Evolutionary conservation across 768 basidiomycete genomes (phyloP).

Genomic region (Sporobolomyces roseus): DNA sequence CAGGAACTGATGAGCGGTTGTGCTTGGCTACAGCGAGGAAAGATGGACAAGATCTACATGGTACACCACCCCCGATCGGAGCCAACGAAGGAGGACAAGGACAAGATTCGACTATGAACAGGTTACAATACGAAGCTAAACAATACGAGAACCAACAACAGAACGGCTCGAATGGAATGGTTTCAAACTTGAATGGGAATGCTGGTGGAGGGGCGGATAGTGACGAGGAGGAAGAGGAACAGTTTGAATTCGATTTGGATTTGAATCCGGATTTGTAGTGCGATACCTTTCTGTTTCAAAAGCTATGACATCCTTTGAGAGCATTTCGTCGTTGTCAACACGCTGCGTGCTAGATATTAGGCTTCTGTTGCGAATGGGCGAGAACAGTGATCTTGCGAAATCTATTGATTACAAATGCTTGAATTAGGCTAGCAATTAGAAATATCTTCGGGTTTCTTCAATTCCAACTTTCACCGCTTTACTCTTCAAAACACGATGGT

Average conservation of each 20-base stretch:
- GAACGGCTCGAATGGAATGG: background rate
- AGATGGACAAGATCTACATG: background rate
- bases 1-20: background rate
- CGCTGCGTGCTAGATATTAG: too few relatives aligned
- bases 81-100: background rate
- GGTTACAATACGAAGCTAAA: constrained; percentile 29
- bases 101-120: constrained; percentile 3
- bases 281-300: too few relatives aligned
- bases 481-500: background rate
- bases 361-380: too few relatives aligned
- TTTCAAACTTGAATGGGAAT: background rate
- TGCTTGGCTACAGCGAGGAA: background rate
- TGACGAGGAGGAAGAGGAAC: constrained; percentile 24
- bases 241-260: constrained; percentile 42
- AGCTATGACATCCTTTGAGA: too few relatives aligned
- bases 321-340: too few relatives aligned
- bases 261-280: constrained; percentile 51
- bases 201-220: background rate
- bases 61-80: background rate
- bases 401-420: too few relatives aligned
- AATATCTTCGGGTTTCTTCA: too few relatives aligned
- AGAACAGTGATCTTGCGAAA: too few relatives aligned
- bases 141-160: background rate
- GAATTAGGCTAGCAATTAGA: too few relatives aligned
- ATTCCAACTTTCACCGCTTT: background rate